Percentiles rank a stretch among this genome's conserved stretches.
Conservation (phyloP, 768 basidiomycete genomes). For the Trametes punicea region DNA sequence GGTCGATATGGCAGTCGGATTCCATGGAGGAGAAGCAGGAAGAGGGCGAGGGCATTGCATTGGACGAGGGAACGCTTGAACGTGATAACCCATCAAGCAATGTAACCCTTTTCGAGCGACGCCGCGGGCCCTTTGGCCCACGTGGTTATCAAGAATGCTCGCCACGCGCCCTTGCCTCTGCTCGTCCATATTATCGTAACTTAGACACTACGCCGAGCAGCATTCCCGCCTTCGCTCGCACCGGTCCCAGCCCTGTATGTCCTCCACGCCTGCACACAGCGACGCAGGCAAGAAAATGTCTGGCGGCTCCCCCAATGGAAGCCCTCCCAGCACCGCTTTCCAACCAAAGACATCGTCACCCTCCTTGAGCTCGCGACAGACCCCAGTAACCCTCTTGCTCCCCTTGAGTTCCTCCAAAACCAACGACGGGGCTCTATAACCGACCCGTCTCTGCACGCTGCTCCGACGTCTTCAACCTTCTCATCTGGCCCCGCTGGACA, state of each 20-base stretch:
- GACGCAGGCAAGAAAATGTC: constrained; percentile 9
- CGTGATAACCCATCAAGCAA: constrained; percentile 20
- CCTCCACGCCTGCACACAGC: constrained; percentile 12
- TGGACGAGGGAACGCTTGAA: background rate
- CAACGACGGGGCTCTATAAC: constrained; percentile 83
- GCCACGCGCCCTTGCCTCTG: constrained; percentile 22
- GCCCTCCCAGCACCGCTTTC: constrained; percentile 21
- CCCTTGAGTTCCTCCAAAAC: constrained; percentile 74
- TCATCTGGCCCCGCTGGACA: constrained; percentile 11
- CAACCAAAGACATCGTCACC: constrained; percentile 30
- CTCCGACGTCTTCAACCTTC: constrained; percentile 28
- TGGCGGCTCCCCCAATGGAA: constrained; percentile 20
- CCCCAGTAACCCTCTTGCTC: constrained; percentile 61
- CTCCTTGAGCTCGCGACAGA: constrained; percentile 38
- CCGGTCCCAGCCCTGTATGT: constrained; percentile 6
- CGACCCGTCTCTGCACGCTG: constrained; percentile 74
- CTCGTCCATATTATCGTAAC: constrained; percentile 18
- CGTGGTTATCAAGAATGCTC: constrained; percentile 21
- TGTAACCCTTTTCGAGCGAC: constrained; percentile 18
- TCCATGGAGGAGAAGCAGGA: constrained; percentile 8
- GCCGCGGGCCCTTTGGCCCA: constrained; percentile 14
- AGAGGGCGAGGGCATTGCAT: background rate
- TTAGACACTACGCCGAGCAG: constrained; percentile 16
- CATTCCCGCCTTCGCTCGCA: constrained; percentile 11
- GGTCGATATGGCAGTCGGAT: constrained; percentile 13